Percentiles rank a stretch among this genome's conserved stretches.
phyloP scores from a whole-genome alignment of 495 filamentous ascomycete genomes.

The Cetradonia linearis region DNA sequence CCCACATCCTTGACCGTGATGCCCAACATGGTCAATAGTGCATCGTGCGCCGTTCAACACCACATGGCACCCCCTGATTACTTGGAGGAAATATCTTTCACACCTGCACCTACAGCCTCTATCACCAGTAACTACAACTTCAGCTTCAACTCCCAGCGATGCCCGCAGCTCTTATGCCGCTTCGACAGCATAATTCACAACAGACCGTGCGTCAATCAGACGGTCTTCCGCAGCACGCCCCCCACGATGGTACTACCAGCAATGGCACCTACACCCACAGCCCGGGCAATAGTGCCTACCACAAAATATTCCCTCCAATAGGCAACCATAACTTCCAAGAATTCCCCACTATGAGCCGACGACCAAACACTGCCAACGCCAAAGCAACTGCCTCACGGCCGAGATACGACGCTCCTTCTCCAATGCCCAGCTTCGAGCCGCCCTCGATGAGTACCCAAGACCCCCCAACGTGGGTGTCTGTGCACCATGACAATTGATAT shows the following conservation, averaged over 20 bases:
- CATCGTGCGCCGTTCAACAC: background rate
- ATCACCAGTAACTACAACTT: background rate
- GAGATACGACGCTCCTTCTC: conserved; percentile 8
- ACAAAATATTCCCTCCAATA: conserved; percentile 21
- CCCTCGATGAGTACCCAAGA: conserved; percentile 3
- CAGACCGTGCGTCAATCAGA: conserved; percentile 16
- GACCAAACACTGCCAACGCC: conserved; percentile 8
- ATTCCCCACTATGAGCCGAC: conserved; percentile 16
- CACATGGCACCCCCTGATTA: background rate
- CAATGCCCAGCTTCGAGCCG: conserved; percentile 6
- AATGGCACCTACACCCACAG: conserved; percentile 4
- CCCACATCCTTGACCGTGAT: background rate
- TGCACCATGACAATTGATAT: background rate
- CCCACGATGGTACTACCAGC: conserved; percentile 3
- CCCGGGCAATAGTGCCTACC: conserved; percentile 18
- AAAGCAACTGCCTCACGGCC: conserved; percentile 1
- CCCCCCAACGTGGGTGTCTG: conserved; percentile 6
- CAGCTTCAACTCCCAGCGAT: background rate
- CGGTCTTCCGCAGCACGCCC: conserved; percentile 15
- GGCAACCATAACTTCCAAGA: conserved; percentile 19
- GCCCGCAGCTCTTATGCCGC: conserved; percentile 15
- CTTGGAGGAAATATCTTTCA: background rate
- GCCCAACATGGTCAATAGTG: background rate
- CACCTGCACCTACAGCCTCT: background rate
- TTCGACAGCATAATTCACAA: conserved; percentile 16